Evolutionary conservation across 164 flowering plant genomes (phyloP).

Genomic region (Magnolia kwangsiensis): DNA sequence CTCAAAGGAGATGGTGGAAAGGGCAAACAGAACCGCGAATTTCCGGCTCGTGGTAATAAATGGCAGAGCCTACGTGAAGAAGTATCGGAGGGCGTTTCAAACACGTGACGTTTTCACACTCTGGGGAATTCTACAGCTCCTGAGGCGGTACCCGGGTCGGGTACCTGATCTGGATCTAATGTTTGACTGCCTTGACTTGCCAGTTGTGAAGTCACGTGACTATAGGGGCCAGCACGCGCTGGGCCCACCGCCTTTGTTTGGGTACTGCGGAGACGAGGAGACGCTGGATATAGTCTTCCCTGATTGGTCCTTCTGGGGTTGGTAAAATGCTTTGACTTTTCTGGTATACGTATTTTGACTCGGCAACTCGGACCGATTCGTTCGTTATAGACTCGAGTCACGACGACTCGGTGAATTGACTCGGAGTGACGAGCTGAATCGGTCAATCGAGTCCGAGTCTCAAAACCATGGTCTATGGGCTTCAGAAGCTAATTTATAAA

Average conservation of each 20-base stretch:
- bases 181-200: conserved; percentile 39
- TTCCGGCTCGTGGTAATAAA: conserved; percentile 33
- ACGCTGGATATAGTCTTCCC: conserved; percentile 43
- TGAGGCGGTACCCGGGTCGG: conserved; percentile 39
- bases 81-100: conserved; percentile 23
- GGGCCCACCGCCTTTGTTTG: conserved; percentile 41
- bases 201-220: conserved; percentile 19
- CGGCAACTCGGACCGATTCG: not conserved
- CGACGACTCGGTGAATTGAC: too few species aligned
- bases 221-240: conserved; percentile 1
- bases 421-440: too few species aligned
- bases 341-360: too few species aligned
- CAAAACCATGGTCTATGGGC: too few species aligned
- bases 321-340: conserved; percentile 33
- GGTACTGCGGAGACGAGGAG: conserved; percentile 29
- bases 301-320: conserved; percentile 80
- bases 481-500: too few species aligned
- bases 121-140: conserved; percentile 55
- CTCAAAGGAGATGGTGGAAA: conserved; percentile 36
- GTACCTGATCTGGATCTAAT: conserved; percentile 47
- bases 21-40: conserved; percentile 20
- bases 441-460: too few species aligned
- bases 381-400: too few species aligned
- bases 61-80: conserved; percentile 35
- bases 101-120: conserved; percentile 41